A percentile compares a stretch with the other conserved stretches of the same genome.
Conservation (phyloP, 208 protist genomes). For the Trichomonas gallinae region DNA sequence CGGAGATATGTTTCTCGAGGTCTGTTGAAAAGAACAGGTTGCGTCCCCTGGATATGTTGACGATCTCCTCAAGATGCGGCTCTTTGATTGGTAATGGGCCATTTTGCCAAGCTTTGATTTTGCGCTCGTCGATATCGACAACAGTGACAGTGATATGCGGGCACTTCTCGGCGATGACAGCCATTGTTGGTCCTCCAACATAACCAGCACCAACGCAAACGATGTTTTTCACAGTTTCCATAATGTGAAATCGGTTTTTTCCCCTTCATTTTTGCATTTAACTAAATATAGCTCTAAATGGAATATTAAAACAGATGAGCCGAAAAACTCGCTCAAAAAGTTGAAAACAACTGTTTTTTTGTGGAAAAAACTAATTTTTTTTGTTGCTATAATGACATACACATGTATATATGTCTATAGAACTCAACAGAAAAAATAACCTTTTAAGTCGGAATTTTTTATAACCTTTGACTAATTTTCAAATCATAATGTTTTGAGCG, state of each 20-base stretch:
- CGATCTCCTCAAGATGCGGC: conserved; percentile 66
- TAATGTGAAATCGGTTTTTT: not conserved
- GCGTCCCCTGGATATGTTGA: conserved; percentile 37
- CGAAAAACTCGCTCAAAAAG: too few relatives aligned
- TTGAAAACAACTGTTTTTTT: too few relatives aligned
- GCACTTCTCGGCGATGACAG: conserved; percentile 75
- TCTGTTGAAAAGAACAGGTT: conserved; percentile 86
- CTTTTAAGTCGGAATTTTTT: too few relatives aligned
- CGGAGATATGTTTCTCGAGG: conserved; percentile 48
- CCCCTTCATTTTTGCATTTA: too few relatives aligned
- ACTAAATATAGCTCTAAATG: too few relatives aligned
- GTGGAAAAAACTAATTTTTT: too few relatives aligned
- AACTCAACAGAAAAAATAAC: too few relatives aligned
- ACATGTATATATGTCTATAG: too few relatives aligned
- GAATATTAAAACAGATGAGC: too few relatives aligned
- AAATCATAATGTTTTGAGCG: too few relatives aligned
- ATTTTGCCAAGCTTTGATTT: conserved; percentile 76
- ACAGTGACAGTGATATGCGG: conserved; percentile 68
- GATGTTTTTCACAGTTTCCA: not conserved
- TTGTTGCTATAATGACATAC: too few relatives aligned
- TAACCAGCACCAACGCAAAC: conserved; percentile 72
- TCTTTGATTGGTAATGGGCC: conserved; percentile 51
- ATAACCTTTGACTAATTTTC: too few relatives aligned
- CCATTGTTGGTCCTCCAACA: conserved; percentile 84
- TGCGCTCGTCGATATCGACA: conserved; percentile 63